phyloP scores from a whole-genome alignment of 1,284 basidiomycete species.

The Ceratobasidium papillatum region DNA sequence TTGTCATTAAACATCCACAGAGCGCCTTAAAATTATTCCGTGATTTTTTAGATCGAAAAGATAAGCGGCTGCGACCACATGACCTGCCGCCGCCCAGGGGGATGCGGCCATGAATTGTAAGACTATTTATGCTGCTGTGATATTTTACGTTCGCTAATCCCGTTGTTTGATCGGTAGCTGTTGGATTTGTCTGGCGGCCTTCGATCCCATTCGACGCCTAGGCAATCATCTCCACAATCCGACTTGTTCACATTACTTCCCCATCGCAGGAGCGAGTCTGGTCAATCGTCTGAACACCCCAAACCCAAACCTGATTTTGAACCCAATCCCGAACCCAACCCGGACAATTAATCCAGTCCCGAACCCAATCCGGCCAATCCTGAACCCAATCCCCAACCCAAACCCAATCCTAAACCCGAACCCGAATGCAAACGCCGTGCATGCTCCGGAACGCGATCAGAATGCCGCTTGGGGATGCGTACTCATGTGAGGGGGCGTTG shows the following conservation, averaged over 20 bases:
- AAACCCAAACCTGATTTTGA: neutral
- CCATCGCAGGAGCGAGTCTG: neutral
- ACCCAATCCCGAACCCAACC: neutral
- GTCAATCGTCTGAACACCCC: neutral
- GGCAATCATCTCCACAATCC: slow-evolving; percentile 23
- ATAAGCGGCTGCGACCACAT: slow-evolving; percentile 39
- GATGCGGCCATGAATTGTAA: slow-evolving; percentile 39
- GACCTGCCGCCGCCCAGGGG: slow-evolving; percentile 37
- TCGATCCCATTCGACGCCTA: neutral
- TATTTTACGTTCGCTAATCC: neutral
- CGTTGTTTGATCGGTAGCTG: neutral
- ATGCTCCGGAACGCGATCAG: neutral
- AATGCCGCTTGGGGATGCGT: slow-evolving; percentile 1
- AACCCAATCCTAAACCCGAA: neutral
- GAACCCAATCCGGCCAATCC: too few relatives aligned
- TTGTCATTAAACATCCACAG: neutral
- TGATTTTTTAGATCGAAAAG: slow-evolving; percentile 37
- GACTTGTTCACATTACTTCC: slow-evolving; percentile 5
- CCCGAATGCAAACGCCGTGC: neutral
- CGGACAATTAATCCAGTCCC: neutral
- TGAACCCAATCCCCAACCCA: neutral
- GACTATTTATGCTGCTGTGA: neutral
- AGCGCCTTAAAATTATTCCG: neutral
- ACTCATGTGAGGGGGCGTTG: neutral
- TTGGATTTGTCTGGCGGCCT: slow-evolving; percentile 18